Evolutionary conservation across 768 basidiomycete genomes (phyloP).

Genomic region (Sarcomyxa edulis): DNA sequence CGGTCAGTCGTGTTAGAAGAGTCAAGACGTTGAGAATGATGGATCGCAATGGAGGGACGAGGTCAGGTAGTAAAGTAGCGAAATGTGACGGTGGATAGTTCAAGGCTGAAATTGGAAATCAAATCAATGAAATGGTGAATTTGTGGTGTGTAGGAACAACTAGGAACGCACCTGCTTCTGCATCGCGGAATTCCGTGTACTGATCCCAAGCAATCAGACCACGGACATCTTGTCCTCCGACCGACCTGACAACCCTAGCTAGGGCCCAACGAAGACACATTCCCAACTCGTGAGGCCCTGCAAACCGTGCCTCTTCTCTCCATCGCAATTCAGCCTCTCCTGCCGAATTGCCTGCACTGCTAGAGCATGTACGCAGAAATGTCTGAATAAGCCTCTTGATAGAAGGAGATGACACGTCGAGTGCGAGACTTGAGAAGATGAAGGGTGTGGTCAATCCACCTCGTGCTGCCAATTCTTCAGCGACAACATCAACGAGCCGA

Average conservation of each 20-base stretch:
- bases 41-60: constrained; percentile 49
- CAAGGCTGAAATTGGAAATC: constrained; percentile 36
- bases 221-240: constrained; percentile 66
- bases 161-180: constrained; percentile 66
- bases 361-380: constrained; percentile 64
- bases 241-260: constrained; percentile 67
- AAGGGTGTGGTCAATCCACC: constrained; percentile 86
- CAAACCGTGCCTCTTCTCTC: constrained; percentile 80
- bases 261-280: constrained; percentile 94
- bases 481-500: constrained; percentile 65
- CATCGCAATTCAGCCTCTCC: constrained; percentile 50
- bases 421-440: constrained; percentile 84
- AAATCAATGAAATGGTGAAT: constrained; percentile 8
- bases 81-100: constrained; percentile 74
- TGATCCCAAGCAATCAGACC: constrained; percentile 84
- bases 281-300: constrained; percentile 82
- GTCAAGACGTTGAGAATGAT: constrained; percentile 68
- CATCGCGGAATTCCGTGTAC: constrained; percentile 76
- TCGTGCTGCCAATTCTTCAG: constrained; percentile 64
- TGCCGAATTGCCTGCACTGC: constrained; percentile 21
- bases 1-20: constrained; percentile 78
- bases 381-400: constrained; percentile 74
- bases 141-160: constrained; percentile 5
- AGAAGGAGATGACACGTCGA: constrained; percentile 74
- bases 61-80: constrained; percentile 52